These are phyloP conservation scores for Citeromyces hawaiiensis DNA, from an alignment of 1,139 yeast species.

Conservation along the genomic window DNA sequence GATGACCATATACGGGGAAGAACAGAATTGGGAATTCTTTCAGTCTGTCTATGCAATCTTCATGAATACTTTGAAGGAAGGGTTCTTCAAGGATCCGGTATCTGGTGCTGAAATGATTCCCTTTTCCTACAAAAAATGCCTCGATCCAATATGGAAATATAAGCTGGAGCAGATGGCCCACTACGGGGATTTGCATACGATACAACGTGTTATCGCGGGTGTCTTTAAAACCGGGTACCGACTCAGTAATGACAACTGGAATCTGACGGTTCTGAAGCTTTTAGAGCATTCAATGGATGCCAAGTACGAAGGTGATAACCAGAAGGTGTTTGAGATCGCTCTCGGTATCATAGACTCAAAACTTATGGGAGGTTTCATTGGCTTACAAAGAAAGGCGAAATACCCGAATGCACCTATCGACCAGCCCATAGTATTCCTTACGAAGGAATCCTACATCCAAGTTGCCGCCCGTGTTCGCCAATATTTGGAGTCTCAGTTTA, in stretches of 20 bases:
- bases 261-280: background rate
- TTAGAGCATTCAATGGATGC: background rate
- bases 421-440: background rate
- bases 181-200: background rate
- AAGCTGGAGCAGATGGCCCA: background rate
- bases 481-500: background rate
- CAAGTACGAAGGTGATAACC: background rate
- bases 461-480: background rate
- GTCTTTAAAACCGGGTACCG: background rate
- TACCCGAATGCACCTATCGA: background rate
- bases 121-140: background rate
- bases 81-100: constrained; percentile 2
- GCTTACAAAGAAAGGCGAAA: background rate
- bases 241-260: background rate
- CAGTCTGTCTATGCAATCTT: constrained; percentile 14
- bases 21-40: constrained; percentile 19
- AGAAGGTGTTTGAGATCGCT: background rate
- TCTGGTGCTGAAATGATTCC: background rate
- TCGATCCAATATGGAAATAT: background rate
- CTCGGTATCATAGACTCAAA: background rate
- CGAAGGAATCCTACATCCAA: background rate
- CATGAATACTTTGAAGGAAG: constrained; percentile 10
- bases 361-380: background rate
- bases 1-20: constrained; percentile 16
- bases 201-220: background rate